phyloP scores from a whole-genome alignment of 441 rosid genomes.

The Bruguiera hainesii region DNA sequence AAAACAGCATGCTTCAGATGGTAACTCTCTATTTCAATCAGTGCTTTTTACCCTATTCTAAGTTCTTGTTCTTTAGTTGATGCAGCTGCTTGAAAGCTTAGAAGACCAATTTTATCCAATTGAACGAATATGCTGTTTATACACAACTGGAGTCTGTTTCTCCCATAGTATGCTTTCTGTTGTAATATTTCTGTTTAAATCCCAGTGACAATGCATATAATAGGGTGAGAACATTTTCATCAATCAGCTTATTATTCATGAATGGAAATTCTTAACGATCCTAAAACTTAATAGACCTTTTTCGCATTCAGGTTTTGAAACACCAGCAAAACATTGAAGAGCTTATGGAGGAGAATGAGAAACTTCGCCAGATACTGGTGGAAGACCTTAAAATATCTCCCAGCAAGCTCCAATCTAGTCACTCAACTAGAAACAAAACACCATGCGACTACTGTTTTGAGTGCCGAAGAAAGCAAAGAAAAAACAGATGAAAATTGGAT shows the following conservation, averaged over 20 bases:
- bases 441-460: slow-evolving; percentile 74
- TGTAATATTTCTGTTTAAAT: background rate
- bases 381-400: slow-evolving; percentile 82
- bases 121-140: background rate
- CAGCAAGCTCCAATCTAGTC: slow-evolving; percentile 48
- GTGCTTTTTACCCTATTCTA: background rate
- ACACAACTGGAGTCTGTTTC: background rate
- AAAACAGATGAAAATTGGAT: slow-evolving; percentile 22
- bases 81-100: slow-evolving; percentile 2
- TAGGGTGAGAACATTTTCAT: background rate
- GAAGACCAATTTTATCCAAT: background rate
- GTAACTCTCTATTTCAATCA: slow-evolving; percentile 34
- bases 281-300: background rate
- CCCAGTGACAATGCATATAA: background rate
- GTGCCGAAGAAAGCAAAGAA: slow-evolving; percentile 87
- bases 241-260: background rate
- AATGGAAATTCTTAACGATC: background rate
- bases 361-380: slow-evolving; percentile 62
- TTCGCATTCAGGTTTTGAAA: slow-evolving; percentile 58
- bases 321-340: slow-evolving; percentile 79
- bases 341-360: slow-evolving; percentile 74
- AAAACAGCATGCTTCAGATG: slow-evolving; percentile 78
- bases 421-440: slow-evolving; percentile 34
- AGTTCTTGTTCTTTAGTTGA: background rate
- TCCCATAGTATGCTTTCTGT: background rate